Conservation (phyloP, 1,284 basidiomycete genomes). For the Rugiboletus extremiorientalis region DNA sequence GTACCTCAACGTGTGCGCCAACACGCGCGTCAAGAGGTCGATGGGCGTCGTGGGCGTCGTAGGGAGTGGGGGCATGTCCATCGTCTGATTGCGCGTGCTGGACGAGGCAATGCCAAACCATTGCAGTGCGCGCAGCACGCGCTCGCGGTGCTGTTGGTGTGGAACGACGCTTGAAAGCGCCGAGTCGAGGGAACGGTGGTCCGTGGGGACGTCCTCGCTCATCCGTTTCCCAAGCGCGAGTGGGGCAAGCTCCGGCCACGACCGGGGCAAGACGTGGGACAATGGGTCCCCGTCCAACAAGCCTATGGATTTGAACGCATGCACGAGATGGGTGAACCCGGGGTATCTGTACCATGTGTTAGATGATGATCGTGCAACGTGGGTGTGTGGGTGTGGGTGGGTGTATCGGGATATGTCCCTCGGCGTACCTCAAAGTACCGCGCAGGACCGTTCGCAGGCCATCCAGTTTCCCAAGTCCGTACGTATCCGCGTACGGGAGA, state of each 20-base stretch:
- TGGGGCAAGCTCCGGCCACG: conserved; percentile 49
- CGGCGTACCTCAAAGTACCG: conserved; percentile 75
- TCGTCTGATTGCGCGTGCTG: not conserved
- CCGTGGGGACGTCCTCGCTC: conserved; percentile 32
- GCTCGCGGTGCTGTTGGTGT: conserved; percentile 31
- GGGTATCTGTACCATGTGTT: conserved; percentile 61
- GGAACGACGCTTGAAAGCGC: conserved; percentile 44
- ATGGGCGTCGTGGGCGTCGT: conserved; percentile 58
- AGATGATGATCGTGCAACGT: no score
- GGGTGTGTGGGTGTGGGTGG: no score
- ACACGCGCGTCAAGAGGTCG: conserved; percentile 76
- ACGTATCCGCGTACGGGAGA: conserved; percentile 72
- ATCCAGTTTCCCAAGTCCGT: conserved; percentile 56
- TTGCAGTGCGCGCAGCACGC: conserved; percentile 52
- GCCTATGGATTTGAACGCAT: conserved; percentile 74
- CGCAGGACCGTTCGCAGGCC: conserved; percentile 71
- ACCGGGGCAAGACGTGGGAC: conserved; percentile 37
- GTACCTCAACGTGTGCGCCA: conserved; percentile 79
- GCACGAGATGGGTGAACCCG: conserved; percentile 79
- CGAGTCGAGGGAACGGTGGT: conserved; percentile 36
- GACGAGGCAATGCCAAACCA: conserved; percentile 54
- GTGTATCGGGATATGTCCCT: not conserved
- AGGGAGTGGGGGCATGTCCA: conserved; percentile 37
- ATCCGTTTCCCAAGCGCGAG: conserved; percentile 35
- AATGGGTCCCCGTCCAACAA: conserved; percentile 52